Base-by-base conservation (phyloP, 768 basidiomycete genomes). In the Thelephora aurantiotincta region DNA sequence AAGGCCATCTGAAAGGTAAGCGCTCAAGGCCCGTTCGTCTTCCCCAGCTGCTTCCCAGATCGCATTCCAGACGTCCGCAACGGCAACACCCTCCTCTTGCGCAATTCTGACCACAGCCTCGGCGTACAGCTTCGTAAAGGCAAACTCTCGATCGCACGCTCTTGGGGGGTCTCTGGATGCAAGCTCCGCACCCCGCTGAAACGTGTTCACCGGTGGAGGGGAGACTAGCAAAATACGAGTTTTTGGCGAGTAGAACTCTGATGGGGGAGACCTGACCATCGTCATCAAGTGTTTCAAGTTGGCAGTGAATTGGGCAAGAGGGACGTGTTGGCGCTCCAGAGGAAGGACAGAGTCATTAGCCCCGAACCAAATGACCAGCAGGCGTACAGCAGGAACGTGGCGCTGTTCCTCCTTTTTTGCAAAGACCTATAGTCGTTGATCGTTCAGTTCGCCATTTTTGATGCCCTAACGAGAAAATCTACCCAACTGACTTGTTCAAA, bases 331-430 rank as follows among this genome's bases (percentile, higher is more conserved):
- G 13, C 68, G 63, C 16, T 72, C 77, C 0, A 73, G 74, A 23
- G 65, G 61, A 44, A 86, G 68, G 54, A 74, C 77, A 5, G 92
- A 77, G 60, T 97, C 92, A 63, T 97, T 97, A 13, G 81, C 80
- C 43, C 91, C 91, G 51, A 87, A 86, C 89, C 89, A 96, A 57
- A 94, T 78, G 5, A 77, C 77, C 50, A 93, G 68, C n/a, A 93
- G 61, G 36, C 75, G 76, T 33, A 91, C 70, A 41, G 70, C 75
- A 6, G 83, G 80, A 34, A 68, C 66, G 45, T 71, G 63, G 18
- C 60, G 55, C 47, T 66, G 70, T 48, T 72, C 70, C 5, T 68
- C 55, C 52, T 63, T 68, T 50, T 69, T 75, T 12, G 79, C 75
- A 46, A 90, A 66, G 52, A 75, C 68, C 82, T 87, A 54, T 5